These are phyloP conservation scores for Penicillium robsamsonii DNA, from an alignment of 495 filamentous ascomycete species.

Conservation along the genomic window DNA sequence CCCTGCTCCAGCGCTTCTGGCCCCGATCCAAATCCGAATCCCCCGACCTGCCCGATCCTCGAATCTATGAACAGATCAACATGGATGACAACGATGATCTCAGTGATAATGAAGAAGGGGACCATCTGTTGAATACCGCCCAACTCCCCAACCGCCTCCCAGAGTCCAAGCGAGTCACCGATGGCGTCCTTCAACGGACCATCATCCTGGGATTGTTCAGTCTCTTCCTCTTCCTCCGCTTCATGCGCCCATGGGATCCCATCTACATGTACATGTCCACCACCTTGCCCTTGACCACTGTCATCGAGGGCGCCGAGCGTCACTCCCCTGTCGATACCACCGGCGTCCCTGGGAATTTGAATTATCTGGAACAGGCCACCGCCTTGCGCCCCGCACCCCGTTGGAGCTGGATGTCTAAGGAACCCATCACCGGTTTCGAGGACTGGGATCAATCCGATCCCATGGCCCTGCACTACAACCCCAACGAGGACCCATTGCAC, in stretches of 20 bases:
- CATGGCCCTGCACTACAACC: conserved; percentile 35
- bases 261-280: conserved; percentile 36
- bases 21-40: conserved; percentile 12
- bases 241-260: conserved; percentile 30
- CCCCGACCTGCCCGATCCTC: conserved; percentile 25
- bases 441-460: conserved; percentile 31
- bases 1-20: conserved; percentile 9
- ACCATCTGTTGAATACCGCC: conserved; percentile 14
- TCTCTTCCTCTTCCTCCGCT: conserved; percentile 26
- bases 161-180: conserved; percentile 14
- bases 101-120: conserved; percentile 31
- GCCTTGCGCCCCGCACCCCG: conserved; percentile 25
- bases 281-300: conserved; percentile 27
- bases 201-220: conserved; percentile 20
- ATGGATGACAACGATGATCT: conserved; percentile 31
- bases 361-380: conserved; percentile 22
- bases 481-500: conserved; percentile 41
- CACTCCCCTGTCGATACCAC: conserved; percentile 26
- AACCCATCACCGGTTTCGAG: conserved; percentile 29
- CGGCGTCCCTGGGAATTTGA: conserved; percentile 23
- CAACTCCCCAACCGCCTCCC: conserved; percentile 5
- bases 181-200: conserved; percentile 17
- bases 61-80: conserved; percentile 33
- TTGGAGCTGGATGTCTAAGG: conserved; percentile 34
- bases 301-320: conserved; percentile 27